phyloP scores from a whole-genome alignment of 768 basidiomycete species.

The Mycena chlorophos region DNA sequence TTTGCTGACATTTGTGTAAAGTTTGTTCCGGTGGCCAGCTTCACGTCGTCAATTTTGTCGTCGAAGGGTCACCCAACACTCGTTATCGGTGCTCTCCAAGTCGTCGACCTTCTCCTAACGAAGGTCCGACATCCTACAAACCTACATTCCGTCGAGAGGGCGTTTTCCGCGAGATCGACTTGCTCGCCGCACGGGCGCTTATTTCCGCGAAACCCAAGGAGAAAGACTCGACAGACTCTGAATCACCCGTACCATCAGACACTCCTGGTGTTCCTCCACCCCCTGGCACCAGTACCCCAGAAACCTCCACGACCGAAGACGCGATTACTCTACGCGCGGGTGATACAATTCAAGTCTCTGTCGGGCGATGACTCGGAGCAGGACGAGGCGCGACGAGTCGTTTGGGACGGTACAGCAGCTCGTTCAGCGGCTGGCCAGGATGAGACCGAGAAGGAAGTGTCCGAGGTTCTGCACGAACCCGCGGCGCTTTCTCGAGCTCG shows the following conservation, averaged over 20 bases:
- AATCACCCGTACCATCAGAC: constrained; percentile 43
- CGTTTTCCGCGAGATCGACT: constrained; percentile 92
- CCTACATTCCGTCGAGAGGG: constrained; percentile 93
- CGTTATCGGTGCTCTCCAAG: constrained; percentile 85
- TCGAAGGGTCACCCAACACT: constrained; percentile 87
- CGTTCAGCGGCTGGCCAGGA: constrained; percentile 62
- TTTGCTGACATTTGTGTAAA: constrained; percentile 33
- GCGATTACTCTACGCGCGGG: constrained; percentile 88
- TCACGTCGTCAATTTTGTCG: constrained; percentile 90
- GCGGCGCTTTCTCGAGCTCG: constrained; percentile 72
- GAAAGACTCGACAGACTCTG: constrained; percentile 48
- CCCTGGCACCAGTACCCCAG: constrained; percentile 47
- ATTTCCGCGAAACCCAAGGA: constrained; percentile 51
- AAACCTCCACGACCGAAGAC: constrained; percentile 75
- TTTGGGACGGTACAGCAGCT: constrained; percentile 63
- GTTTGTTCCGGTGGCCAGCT: constrained; percentile 94
- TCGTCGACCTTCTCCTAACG: constrained; percentile 85
- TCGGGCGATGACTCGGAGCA: constrained; percentile 57
- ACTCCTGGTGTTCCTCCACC: constrained; percentile 37
- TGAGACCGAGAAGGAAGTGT: constrained; percentile 62
- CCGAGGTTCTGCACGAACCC: constrained; percentile 67
- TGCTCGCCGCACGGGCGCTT: constrained; percentile 64
- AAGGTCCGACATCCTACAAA: constrained; percentile 86
- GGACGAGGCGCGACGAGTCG: constrained; percentile 57
- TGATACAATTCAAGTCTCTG: constrained; percentile 83